Percentiles rank a stretch among this genome's conserved stretches.
These are phyloP conservation scores for Ustilago trichophora DNA, from an alignment of 1,284 basidiomycete species.

Conservation along the genomic window DNA sequence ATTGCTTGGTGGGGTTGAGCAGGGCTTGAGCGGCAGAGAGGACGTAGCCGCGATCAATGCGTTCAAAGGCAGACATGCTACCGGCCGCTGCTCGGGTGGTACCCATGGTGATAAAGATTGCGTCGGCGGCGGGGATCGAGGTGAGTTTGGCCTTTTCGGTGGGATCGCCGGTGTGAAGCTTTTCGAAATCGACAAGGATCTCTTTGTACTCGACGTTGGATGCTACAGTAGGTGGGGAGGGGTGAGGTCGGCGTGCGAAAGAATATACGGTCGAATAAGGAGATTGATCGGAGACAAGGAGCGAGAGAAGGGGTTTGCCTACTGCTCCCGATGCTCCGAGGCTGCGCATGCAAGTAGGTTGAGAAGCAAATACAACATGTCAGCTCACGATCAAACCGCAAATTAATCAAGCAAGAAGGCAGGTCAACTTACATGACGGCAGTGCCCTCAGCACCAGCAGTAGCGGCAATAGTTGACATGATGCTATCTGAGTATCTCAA, in stretches of 20 bases:
- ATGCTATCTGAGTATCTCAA: no score
- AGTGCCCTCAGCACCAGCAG: slow-evolving; percentile 9
- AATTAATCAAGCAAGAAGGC: not conserved
- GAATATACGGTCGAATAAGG: slow-evolving; percentile 72
- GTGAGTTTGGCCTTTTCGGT: slow-evolving; percentile 32
- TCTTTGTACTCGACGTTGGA: slow-evolving; percentile 64
- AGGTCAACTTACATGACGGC: slow-evolving; percentile 30
- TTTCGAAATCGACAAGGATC: slow-evolving; percentile 50
- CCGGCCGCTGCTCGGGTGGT: slow-evolving; percentile 70
- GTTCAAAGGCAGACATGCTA: slow-evolving; percentile 74
- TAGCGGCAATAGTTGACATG: slow-evolving; percentile 11
- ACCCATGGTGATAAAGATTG: slow-evolving; percentile 48
- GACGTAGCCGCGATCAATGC: slow-evolving; percentile 80
- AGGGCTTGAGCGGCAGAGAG: slow-evolving; percentile 76
- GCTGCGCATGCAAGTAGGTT: slow-evolving; percentile 3
- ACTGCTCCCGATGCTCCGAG: slow-evolving; percentile 55
- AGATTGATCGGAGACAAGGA: slow-evolving; percentile 20
- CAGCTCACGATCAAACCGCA: not conserved
- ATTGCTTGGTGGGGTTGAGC: slow-evolving; percentile 67
- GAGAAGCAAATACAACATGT: no score
- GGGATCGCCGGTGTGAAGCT: slow-evolving; percentile 13
- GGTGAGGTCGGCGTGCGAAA: slow-evolving; percentile 72
- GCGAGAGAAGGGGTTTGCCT: slow-evolving; percentile 42
- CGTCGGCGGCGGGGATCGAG: slow-evolving; percentile 12
- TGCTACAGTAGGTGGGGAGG: slow-evolving; percentile 53